Base-by-base conservation (phyloP, 1,139 yeast genomes). In the Taphrina confusa region DNA sequence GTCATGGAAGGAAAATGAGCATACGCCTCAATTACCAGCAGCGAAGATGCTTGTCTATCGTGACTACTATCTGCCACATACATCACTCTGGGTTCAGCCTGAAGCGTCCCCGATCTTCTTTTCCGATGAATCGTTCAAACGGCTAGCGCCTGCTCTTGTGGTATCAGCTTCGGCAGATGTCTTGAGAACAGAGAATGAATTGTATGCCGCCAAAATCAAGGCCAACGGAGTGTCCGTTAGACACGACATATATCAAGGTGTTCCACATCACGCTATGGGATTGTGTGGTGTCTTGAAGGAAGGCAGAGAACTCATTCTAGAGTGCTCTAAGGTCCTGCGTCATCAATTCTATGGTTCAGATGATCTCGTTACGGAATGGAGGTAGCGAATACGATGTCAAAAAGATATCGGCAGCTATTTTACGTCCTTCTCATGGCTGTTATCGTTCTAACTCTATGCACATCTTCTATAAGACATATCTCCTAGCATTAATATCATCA, bases 11-110 rank as follows among this genome's bases (percentile, higher is more conserved):
- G 78, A 77, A 61, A 73, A 73, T 61, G 76, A 75, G 64, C 70
- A 70, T 63, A 76, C 80, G 22, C 75, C 80, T 2, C 81, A 78
- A 64, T 70, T 78, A 44, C 80, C 81, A 0, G 78, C 80, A 14
- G 76, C 72, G 50, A 78, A 78, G 67, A 78, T 78, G 81, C 64
- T 76, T 51, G 79, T 81, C 81, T 78, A 78, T 64, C 68, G 80
- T 63, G 68, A 73, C 28, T 66, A 75, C n/a, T 79, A 79, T 62
- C 70, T 78, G 56, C 80, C 80, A 18, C 70, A 75, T 47, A 72
- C 71, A 22, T 69, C 68, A 2, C 71, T 72, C 36, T 68, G 71
- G 62, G 66, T 67, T 23, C 71, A 74, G 57, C 81, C 81, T 0
- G 79, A 76, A 62, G 74, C 80, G 1, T 75, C 79, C 18, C 81